These are phyloP conservation scores for Neofusicoccum sp. DNA, from an alignment of 2,329 filamentous ascomycete genomes.

Conservation along the genomic window DNA sequence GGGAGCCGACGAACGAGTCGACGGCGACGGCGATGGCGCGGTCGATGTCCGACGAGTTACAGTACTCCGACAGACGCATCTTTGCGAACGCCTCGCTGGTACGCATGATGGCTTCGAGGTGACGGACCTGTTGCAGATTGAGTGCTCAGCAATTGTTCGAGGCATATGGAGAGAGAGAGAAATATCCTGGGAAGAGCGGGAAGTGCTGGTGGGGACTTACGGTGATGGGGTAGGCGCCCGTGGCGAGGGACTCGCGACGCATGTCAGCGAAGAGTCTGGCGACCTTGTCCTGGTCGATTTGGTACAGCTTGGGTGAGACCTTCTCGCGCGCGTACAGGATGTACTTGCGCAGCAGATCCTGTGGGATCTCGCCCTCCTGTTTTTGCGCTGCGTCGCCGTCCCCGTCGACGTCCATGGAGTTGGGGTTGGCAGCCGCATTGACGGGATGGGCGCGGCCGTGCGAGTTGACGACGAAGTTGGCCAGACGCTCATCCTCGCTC, in stretches of 20 bases:
- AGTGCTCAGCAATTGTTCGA: not conserved
- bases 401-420: constrained; percentile 64
- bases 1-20: constrained; percentile 91
- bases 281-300: constrained; percentile 97
- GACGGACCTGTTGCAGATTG: constrained; percentile 70
- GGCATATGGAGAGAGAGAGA: not conserved
- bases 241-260: constrained; percentile 87
- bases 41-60: constrained; percentile 85
- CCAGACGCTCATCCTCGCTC: constrained; percentile 84
- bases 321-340: constrained; percentile 92
- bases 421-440: constrained; percentile 35
- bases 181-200: not conserved
- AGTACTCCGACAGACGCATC: constrained; percentile 98
- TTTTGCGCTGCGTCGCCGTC: constrained; percentile 50
- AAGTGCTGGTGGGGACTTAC: constrained; percentile 54
- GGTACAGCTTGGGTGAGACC: constrained; percentile 87
- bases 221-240: constrained; percentile 95
- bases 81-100: constrained; percentile 93
- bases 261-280: constrained; percentile 93
- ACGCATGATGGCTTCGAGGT: constrained; percentile 94
- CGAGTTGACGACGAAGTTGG: constrained; percentile 90
- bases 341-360: constrained; percentile 91
- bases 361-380: constrained; percentile 73
- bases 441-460: constrained; percentile 84
- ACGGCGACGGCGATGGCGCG: constrained; percentile 96